Conservation (phyloP, 2,329 filamentous ascomycete species). For the Hymenoscyphus scutula region DNA sequence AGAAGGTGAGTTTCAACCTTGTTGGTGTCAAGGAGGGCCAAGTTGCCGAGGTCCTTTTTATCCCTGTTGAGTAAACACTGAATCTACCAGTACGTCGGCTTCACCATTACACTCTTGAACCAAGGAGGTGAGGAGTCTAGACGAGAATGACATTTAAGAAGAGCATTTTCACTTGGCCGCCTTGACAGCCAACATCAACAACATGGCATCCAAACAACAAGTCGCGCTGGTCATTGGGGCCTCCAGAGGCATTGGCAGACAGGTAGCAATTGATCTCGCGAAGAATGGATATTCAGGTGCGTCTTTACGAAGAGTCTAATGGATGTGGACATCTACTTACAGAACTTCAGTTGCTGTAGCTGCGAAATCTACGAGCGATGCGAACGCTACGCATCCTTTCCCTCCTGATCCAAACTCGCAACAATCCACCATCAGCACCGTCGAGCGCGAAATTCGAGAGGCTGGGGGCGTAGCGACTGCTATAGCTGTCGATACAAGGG, state of each 20-base stretch:
- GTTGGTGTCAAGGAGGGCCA: not conserved
- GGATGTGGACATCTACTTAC: not conserved
- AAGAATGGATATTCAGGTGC: conserved; percentile 67
- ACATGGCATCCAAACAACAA: conserved; percentile 34
- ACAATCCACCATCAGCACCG: conserved; percentile 76
- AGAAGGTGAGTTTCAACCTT: not conserved
- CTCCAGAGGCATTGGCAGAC: conserved; percentile 72
- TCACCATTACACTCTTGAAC: not conserved
- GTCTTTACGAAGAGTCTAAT: not conserved
- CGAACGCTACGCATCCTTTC: conserved; percentile 54
- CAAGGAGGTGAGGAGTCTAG: not conserved
- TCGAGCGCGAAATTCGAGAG: conserved; percentile 68
- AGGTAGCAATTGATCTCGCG: conserved; percentile 75
- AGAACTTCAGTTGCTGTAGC: conserved; percentile 55
- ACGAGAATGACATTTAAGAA: not conserved
- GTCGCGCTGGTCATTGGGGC: conserved; percentile 74
- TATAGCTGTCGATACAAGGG: conserved; percentile 68
- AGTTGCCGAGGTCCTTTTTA: conserved; percentile 3
- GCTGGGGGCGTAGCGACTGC: conserved; percentile 63
- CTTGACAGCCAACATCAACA: conserved; percentile 9
- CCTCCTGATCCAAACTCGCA: conserved; percentile 75
- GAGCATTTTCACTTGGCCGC: not conserved
- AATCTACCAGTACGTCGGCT: not conserved
- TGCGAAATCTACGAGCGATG: conserved; percentile 71
- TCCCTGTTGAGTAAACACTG: not conserved